Evolutionary conservation across 495 filamentous ascomycete genomes (phyloP).

Genomic region (Talaromyces ruber): DNA sequence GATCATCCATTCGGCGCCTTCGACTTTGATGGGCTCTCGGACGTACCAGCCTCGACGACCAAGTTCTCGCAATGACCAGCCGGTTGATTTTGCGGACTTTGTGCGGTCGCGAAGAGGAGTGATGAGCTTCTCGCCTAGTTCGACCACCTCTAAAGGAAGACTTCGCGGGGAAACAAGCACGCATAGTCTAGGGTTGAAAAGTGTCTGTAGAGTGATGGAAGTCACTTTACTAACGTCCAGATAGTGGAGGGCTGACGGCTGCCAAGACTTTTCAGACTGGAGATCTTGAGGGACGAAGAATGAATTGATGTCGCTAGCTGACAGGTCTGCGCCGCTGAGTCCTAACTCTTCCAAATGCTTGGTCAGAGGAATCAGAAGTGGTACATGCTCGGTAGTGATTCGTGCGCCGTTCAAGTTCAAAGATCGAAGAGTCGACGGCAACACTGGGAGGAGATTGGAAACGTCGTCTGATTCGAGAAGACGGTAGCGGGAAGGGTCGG

Average conservation of each 20-base stretch:
- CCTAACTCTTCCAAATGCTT: constrained; percentile 78
- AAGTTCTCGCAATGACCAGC: constrained; percentile 63
- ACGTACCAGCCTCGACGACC: constrained; percentile 67
- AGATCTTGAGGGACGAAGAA: constrained; percentile 30
- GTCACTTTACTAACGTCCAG: constrained; percentile 59
- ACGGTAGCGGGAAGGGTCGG: constrained; percentile 65
- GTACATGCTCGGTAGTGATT: constrained; percentile 56
- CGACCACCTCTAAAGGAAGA: constrained; percentile 70
- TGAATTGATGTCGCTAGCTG: constrained; percentile 52
- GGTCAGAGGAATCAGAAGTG: constrained; percentile 58
- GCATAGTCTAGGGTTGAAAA: constrained; percentile 51
- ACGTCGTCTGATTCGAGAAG: constrained; percentile 60
- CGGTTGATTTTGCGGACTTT: constrained; percentile 41
- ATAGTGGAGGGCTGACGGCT: constrained; percentile 62
- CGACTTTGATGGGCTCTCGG: constrained; percentile 28
- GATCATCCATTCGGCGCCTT: constrained; percentile 17
- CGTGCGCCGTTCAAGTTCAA: constrained; percentile 71
- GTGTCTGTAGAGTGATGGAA: constrained; percentile 49
- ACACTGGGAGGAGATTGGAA: constrained; percentile 53
- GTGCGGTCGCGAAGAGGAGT: constrained; percentile 46
- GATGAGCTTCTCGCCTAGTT: constrained; percentile 65
- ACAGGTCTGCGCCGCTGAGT: constrained; percentile 58
- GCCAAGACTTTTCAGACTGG: constrained; percentile 32
- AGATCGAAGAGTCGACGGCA: constrained; percentile 62
- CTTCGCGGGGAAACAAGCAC: constrained; percentile 52